phyloP scores from a whole-genome alignment of 352 stramenopile species.

The Phytopythium boreale region DNA sequence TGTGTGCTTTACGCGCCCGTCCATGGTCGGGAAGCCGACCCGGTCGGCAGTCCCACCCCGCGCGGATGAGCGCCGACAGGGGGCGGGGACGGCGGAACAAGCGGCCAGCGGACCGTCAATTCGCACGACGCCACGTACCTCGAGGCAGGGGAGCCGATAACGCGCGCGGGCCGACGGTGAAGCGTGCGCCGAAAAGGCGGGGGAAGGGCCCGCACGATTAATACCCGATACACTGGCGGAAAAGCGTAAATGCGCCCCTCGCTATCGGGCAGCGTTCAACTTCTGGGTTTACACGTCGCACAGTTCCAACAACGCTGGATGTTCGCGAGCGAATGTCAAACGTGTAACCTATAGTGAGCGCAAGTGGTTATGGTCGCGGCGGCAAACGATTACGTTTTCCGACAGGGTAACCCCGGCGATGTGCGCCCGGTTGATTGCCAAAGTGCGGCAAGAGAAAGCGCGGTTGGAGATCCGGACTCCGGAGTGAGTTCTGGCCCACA shows the following conservation, averaged over 20 bases:
- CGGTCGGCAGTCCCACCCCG: neutral
- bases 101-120: neutral
- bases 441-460: neutral
- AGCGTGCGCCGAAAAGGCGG: neutral
- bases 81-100: neutral
- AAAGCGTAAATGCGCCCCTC: neutral
- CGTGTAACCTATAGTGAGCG: conserved; percentile 1
- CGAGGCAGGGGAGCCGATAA: neutral
- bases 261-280: conserved; percentile 1
- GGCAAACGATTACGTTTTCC: neutral
- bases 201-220: neutral
- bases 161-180: neutral
- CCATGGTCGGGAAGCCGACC: neutral
- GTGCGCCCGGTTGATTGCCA: neutral
- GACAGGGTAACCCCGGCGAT: neutral
- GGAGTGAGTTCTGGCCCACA: neutral
- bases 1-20: neutral
- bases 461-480: neutral
- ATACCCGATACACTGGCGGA: neutral
- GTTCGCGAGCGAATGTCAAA: neutral
- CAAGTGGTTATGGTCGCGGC: neutral
- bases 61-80: neutral
- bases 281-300: neutral
- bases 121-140: neutral
- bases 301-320: neutral